These are phyloP conservation scores for Hygrocybe coccinea DNA, from an alignment of 768 basidiomycete genomes.

Conservation along the genomic window DNA sequence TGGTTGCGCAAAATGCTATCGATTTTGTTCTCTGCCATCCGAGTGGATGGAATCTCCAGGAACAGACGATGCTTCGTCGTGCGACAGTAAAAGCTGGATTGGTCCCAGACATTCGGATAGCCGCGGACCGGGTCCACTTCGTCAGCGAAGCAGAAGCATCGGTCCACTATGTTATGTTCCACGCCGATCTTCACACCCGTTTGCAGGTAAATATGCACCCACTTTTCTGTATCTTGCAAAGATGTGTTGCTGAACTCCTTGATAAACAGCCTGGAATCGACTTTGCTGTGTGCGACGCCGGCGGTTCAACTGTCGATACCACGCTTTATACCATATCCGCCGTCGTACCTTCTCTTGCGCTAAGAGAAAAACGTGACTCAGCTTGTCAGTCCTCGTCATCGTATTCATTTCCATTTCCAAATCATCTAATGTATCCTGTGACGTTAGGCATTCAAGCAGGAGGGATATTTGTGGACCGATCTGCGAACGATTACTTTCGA, in stretches of 20 bases:
- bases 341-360: background rate
- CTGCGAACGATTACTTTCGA: background rate
- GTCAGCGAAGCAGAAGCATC: constrained; percentile 3
- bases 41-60: background rate
- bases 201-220: background rate
- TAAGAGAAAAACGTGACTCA: constrained; percentile 3
- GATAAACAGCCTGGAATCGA: background rate
- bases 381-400: background rate
- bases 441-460: constrained; percentile 1
- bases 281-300: constrained; percentile 2
- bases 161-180: constrained; percentile 4
- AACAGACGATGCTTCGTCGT: background rate
- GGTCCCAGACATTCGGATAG: background rate
- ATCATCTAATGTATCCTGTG: background rate
- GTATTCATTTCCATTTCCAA: background rate
- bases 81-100: background rate
- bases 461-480: background rate
- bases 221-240: too few relatives aligned
- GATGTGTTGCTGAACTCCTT: background rate
- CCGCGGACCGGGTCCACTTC: background rate
- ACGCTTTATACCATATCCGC: constrained; percentile 1
- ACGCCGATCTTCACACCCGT: constrained; percentile 4
- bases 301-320: constrained; percentile 2
- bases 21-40: background rate
- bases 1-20: background rate